phyloP scores from a whole-genome alignment of 2,329 filamentous ascomycete genomes.

The Lasiodiplodia gonubiensis region DNA sequence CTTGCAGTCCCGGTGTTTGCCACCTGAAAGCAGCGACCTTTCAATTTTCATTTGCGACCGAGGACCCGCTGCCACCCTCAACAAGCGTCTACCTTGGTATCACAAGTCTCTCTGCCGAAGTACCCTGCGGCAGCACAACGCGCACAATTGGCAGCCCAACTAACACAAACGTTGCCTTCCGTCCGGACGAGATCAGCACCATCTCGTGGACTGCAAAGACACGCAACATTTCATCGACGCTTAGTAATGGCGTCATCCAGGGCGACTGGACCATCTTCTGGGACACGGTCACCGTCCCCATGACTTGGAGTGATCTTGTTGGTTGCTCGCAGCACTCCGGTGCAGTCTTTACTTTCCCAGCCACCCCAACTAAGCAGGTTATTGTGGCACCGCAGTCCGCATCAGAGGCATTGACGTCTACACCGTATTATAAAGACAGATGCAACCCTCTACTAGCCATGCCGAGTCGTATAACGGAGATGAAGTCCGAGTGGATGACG shows the following conservation, averaged over 20 bases:
- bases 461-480: neutral
- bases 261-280: neutral
- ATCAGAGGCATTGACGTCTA: neutral
- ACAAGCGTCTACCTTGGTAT: slow-evolving; percentile 10
- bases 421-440: neutral
- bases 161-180: neutral
- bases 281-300: neutral
- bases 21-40: neutral
- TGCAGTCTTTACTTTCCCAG: neutral
- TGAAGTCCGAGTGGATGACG: neutral
- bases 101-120: neutral
- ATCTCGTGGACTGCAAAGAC: too few species aligned
- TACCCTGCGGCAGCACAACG: neutral
- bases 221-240: too few species aligned
- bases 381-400: neutral
- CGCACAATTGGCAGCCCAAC: neutral
- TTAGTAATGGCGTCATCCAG: too few species aligned
- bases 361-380: neutral
- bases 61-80: neutral
- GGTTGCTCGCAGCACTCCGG: neutral
- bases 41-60: neutral
- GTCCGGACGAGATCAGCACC: slow-evolving; percentile 13
- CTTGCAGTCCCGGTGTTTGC: neutral
- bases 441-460: slow-evolving; percentile 12
- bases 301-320: neutral